Evolutionary conservation across 345 rosid genomes (phyloP).

Genomic region (Brassica carinata): DNA sequence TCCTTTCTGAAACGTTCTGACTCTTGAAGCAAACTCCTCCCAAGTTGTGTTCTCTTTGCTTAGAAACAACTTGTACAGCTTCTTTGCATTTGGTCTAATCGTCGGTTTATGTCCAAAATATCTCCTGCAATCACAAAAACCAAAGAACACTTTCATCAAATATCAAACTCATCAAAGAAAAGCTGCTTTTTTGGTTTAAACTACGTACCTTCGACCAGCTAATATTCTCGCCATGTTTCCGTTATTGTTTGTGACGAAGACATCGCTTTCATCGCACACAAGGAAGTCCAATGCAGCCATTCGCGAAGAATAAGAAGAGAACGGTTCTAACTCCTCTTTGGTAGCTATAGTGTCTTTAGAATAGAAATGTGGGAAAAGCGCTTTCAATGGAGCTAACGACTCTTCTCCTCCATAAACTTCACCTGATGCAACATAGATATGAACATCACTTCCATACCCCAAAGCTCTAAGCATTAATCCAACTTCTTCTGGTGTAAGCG

Average conservation of each 20-base stretch:
- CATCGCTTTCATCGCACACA: conserved; percentile 95
- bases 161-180: neutral
- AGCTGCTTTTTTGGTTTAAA: conserved; percentile 3
- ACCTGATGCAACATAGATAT: conserved; percentile 97
- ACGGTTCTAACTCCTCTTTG: conserved; percentile 72
- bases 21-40: conserved; percentile 83
- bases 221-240: conserved; percentile 96
- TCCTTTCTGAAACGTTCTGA: conserved; percentile 75
- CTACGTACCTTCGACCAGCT: conserved; percentile 82
- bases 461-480: conserved; percentile 96
- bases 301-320: conserved; percentile 83
- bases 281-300: conserved; percentile 99
- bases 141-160: conserved; percentile 8
- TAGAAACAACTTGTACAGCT: conserved; percentile 70
- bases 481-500: conserved; percentile 94
- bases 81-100: conserved; percentile 92
- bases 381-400: conserved; percentile 78
- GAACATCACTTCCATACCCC: conserved; percentile 88
- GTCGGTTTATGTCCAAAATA: conserved; percentile 96
- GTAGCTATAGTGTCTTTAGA: conserved; percentile 83
- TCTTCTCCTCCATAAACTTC: conserved; percentile 90
- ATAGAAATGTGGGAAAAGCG: conserved; percentile 84
- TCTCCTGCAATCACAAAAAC: conserved; percentile 53
- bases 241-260: conserved; percentile 93
- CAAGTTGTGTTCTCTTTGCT: conserved; percentile 70